Percentiles rank a stretch among this genome's conserved stretches.
Evolutionary conservation across 352 stramenopile genomes (phyloP).

Genomic region (Globisporangium iwayamae): DNA sequence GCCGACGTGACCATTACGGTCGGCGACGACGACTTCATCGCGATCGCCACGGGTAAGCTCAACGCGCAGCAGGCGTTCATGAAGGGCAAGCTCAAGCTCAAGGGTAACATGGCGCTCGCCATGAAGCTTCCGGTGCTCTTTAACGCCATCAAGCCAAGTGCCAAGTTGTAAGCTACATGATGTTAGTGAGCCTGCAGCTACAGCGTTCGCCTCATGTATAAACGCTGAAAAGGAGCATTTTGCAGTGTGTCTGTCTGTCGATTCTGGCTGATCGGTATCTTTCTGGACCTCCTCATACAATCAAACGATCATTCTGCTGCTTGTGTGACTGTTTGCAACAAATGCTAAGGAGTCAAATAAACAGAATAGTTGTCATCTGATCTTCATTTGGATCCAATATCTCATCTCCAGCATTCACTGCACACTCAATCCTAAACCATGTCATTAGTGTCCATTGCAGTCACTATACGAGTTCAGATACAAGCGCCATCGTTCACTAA

Average conservation of each 20-base stretch:
- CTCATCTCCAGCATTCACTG: too few relatives aligned
- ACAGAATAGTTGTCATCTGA: too few relatives aligned
- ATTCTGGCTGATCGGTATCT: not conserved
- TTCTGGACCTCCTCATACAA: not conserved
- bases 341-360: too few relatives aligned
- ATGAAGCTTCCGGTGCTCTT: slow-evolving; percentile 95
- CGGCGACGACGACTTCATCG: slow-evolving; percentile 74
- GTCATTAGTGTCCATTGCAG: not conserved
- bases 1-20: slow-evolving; percentile 79
- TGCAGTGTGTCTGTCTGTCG: not conserved
- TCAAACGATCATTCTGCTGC: not conserved
- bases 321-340: too few relatives aligned
- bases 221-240: not conserved
- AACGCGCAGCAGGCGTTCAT: slow-evolving; percentile 94
- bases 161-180: slow-evolving; percentile 66
- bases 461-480: too few relatives aligned
- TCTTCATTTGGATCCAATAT: not conserved
- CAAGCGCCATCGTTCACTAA: slow-evolving; percentile 5
- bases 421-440: not conserved
- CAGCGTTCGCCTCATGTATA: not conserved
- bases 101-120: slow-evolving; percentile 93
- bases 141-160: slow-evolving; percentile 80
- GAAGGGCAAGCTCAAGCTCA: slow-evolving; percentile 95
- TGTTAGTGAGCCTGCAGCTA: too few relatives aligned
- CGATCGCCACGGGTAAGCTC: slow-evolving; percentile 81